These are phyloP conservation scores for Haematococcus lacustris DNA, from an alignment of 139 green algal species.

Conservation along the genomic window DNA sequence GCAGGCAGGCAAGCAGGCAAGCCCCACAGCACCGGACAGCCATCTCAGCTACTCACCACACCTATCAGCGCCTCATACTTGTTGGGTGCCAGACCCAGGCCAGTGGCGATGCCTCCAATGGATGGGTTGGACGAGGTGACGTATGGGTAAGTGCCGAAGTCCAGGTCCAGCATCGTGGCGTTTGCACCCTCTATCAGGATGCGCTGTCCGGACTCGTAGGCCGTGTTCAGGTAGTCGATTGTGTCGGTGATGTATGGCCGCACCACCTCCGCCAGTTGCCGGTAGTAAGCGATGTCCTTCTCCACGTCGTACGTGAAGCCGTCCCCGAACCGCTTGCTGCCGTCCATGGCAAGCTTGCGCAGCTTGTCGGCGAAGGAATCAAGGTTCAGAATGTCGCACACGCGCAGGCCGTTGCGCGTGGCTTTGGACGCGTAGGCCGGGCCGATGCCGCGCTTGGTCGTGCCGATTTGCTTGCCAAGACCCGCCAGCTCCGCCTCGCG, in stretches of 20 bases:
- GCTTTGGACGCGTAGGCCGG: conserved; percentile 93
- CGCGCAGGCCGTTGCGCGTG: conserved; percentile 88
- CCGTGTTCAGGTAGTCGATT: conserved; percentile 64
- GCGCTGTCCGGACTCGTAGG: conserved; percentile 57
- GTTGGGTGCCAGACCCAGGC: conserved; percentile 86
- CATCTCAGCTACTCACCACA: conserved; percentile 85
- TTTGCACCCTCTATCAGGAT: conserved; percentile 98
- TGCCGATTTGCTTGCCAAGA: conserved; percentile 72
- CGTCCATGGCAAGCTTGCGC: conserved; percentile 60
- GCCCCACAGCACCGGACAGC: too few relatives aligned
- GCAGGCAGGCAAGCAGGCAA: too few relatives aligned
- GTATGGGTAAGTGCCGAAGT: conserved; percentile 99
- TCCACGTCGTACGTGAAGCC: conserved; percentile 80
- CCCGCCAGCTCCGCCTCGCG: conserved; percentile 86
- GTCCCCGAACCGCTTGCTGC: conserved; percentile 60
- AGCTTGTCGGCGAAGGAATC: conserved; percentile 68
- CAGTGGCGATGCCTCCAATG: conserved; percentile 88
- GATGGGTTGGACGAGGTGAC: conserved; percentile 96
- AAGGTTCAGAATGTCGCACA: conserved; percentile 75
- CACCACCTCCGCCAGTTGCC: conserved; percentile 50
- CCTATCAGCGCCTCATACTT: conserved; percentile 85
- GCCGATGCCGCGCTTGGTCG: conserved; percentile 96
- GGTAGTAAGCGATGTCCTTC: conserved; percentile 75
- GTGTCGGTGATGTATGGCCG: conserved; percentile 84
- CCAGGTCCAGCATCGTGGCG: conserved; percentile 97